Evolutionary conservation across 768 basidiomycete species (phyloP).

Genomic region (Boletus rubroflammeus): DNA sequence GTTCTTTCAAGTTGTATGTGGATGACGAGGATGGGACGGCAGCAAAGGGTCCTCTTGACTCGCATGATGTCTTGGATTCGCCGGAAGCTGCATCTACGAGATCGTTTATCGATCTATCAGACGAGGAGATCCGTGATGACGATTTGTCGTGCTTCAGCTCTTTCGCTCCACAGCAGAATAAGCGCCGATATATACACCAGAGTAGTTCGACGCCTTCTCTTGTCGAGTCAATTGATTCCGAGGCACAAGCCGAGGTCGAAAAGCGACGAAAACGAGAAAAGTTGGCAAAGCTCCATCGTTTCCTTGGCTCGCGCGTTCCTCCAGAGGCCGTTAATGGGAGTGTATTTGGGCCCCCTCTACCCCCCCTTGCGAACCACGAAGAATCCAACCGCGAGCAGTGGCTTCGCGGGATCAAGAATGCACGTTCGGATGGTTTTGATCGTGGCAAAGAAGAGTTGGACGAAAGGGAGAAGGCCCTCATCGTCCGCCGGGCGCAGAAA

Average conservation of each 20-base stretch:
- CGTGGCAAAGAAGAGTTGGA: conserved; percentile 67
- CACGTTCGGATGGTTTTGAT: conserved; percentile 51
- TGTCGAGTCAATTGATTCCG: conserved; percentile 46
- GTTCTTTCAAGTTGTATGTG: conserved; percentile 35
- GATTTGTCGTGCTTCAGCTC: conserved; percentile 30
- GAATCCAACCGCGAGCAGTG: conserved; percentile 37
- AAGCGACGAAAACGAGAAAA: conserved; percentile 69
- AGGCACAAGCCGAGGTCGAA: conserved; percentile 57
- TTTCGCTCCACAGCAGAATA: conserved; percentile 26
- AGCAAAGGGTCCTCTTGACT: conserved; percentile 1
- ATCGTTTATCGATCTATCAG: conserved; percentile 65
- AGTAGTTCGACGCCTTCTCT: conserved; percentile 45
- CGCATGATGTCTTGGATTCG: conserved; percentile 12
- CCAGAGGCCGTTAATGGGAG: conserved; percentile 59
- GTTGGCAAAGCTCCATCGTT: conserved; percentile 79
- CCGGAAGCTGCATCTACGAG: conserved; percentile 30
- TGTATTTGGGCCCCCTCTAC: conserved; percentile 30
- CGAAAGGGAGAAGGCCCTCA: conserved; percentile 71
- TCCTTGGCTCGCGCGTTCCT: conserved; percentile 80
- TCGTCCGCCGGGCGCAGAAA: conserved; percentile 76
- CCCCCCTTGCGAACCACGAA: conserved; percentile 27
- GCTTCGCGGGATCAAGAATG: conserved; percentile 47
- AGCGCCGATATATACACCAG: conserved; percentile 23
- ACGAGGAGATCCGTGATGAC: conserved; percentile 46
- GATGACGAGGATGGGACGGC: conserved; percentile 7